Evolutionary conservation across 805 yeast species (phyloP).

Genomic region (Barnettozyma sp.): DNA sequence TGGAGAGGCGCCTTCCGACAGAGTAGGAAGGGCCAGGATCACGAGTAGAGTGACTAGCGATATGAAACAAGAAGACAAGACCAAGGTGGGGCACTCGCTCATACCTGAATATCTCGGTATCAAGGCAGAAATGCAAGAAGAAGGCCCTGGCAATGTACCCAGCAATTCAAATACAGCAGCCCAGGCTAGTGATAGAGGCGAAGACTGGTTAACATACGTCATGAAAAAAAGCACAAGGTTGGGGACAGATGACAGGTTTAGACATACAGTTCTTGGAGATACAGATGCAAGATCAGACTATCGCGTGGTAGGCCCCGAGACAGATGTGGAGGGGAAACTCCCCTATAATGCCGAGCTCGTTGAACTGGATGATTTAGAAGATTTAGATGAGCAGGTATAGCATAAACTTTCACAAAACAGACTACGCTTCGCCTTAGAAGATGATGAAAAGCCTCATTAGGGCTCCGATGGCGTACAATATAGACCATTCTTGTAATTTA

Average conservation of each 20-base stretch:
- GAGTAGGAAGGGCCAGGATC: conserved; percentile 37
- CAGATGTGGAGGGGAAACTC: conserved; percentile 12
- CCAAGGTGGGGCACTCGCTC: conserved; percentile 12
- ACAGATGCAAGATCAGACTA: conserved; percentile 12
- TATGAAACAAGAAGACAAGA: conserved; percentile 13
- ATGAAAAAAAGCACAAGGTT: conserved; percentile 25
- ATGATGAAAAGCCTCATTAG: no score
- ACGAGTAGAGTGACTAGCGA: conserved; percentile 27
- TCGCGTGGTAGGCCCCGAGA: conserved; percentile 16
- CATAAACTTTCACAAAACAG: no score
- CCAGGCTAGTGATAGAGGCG: conserved; percentile 15
- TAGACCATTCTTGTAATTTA: no score
- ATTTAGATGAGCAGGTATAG: not conserved
- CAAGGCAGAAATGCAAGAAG: conserved; percentile 8
- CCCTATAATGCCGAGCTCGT: conserved; percentile 12
- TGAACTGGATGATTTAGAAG: conserved; percentile 1
- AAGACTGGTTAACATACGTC: conserved; percentile 31
- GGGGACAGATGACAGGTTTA: conserved; percentile 16
- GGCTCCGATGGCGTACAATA: no score
- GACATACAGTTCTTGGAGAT: conserved; percentile 16
- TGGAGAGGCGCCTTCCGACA: conserved; percentile 25
- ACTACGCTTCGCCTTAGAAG: no score
- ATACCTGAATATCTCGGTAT: conserved; percentile 21
- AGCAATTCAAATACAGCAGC: conserved; percentile 4
- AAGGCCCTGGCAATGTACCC: not conserved